Conservation (phyloP, 2,329 filamentous ascomycete species). For the Sporothrix protearum region DNA sequence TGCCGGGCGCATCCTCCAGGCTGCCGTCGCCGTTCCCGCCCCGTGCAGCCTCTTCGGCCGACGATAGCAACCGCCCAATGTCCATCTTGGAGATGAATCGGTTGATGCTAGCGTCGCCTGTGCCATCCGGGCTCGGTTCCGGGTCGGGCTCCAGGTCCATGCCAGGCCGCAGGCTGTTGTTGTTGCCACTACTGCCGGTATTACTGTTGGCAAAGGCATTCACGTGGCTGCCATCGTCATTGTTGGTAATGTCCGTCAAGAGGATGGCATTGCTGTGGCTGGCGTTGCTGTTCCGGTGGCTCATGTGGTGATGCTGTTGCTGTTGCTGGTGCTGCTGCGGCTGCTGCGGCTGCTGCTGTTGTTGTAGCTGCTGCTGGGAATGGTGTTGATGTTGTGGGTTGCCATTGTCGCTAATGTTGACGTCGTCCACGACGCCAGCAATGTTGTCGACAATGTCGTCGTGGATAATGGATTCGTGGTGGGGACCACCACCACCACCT, state of each 20-base stretch:
- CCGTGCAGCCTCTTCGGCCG: constrained; percentile 23
- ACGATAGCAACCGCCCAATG: constrained; percentile 28
- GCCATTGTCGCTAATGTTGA: constrained; percentile 22
- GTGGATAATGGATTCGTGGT: constrained; percentile 20
- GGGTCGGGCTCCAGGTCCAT: constrained; percentile 25
- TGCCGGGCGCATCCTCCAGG: neutral
- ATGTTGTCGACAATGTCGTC: constrained; percentile 22
- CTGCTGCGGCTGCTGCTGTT: neutral
- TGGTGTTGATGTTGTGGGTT: neutral
- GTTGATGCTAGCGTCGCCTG: constrained; percentile 17
- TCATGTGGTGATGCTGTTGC: neutral
- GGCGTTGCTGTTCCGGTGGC: neutral
- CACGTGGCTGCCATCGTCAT: neutral
- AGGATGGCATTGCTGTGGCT: constrained; percentile 9
- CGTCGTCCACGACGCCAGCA: constrained; percentile 22
- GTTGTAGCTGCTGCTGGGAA: neutral
- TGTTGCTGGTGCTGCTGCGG: neutral
- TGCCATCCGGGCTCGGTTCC: constrained; percentile 9
- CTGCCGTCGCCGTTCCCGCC: neutral
- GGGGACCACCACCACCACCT: neutral
- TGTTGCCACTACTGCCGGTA: constrained; percentile 3
- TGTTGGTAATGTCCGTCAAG: constrained; percentile 14
- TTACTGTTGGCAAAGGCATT: neutral
- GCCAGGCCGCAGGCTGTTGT: neutral
- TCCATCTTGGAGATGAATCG: constrained; percentile 29